A percentile compares a stretch with the other conserved stretches of the same genome.
Evolutionary conservation across 2,329 filamentous ascomycete species (phyloP).

Genomic region (Talaromyces albobiverticillius): DNA sequence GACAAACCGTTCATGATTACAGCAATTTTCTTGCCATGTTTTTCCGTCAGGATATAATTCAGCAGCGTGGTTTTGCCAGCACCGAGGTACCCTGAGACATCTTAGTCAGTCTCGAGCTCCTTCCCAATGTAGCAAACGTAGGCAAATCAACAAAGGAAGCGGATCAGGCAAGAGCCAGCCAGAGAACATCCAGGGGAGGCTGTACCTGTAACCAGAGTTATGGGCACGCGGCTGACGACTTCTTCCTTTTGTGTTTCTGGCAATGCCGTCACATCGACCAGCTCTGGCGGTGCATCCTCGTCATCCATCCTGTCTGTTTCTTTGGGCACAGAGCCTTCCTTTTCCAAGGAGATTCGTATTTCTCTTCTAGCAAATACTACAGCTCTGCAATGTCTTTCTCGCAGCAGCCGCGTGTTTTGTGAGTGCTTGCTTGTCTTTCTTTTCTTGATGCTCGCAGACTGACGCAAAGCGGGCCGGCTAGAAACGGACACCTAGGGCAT

Average conservation of each 20-base stretch:
- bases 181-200: background rate
- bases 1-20: conserved; percentile 85
- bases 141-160: background rate
- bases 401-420: too few species aligned
- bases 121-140: background rate
- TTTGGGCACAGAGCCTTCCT: too few species aligned
- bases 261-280: conserved; percentile 38
- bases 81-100: conserved; percentile 86
- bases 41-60: conserved; percentile 92
- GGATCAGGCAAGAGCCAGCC: background rate
- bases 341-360: too few species aligned
- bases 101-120: background rate
- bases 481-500: conserved; percentile 28
- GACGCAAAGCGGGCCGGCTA: conserved; percentile 11
- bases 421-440: too few species aligned
- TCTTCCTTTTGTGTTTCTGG: conserved; percentile 27
- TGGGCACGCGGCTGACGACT: conserved; percentile 42
- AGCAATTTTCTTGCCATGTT: conserved; percentile 96
- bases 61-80: conserved; percentile 93
- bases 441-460: background rate
- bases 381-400: background rate
- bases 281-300: conserved; percentile 43
- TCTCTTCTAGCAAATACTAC: too few species aligned
- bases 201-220: conserved; percentile 51
- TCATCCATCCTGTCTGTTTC: conserved; percentile 30